Percentiles rank a stretch among this genome's conserved stretches.
These are phyloP conservation scores for Vanrija pseudolonga DNA, from an alignment of 1,284 basidiomycete genomes.

Conservation along the genomic window DNA sequence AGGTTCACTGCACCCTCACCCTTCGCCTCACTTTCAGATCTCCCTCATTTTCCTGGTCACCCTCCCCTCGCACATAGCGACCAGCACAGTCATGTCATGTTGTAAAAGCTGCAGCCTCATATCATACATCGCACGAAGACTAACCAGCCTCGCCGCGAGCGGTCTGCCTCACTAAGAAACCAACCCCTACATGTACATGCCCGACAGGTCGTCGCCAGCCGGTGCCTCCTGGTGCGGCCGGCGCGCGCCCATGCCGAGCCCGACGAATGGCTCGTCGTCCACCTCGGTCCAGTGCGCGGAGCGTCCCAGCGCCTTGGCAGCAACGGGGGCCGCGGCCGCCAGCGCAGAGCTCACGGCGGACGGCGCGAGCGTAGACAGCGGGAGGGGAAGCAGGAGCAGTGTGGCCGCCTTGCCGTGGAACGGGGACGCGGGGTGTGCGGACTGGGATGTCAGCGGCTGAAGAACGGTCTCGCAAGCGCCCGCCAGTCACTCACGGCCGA, in stretches of 20 bases:
- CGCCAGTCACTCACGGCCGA: constrained; percentile 20
- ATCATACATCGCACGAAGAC: not conserved
- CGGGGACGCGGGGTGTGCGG: constrained; percentile 25
- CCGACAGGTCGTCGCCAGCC: constrained; percentile 16
- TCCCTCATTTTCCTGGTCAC: not conserved
- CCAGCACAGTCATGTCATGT: not conserved
- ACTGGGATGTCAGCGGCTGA: constrained; percentile 17
- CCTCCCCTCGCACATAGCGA: no score
- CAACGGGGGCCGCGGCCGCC: not conserved
- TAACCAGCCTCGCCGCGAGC: no score
- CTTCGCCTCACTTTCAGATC: not conserved
- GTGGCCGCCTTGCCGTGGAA: constrained; percentile 1
- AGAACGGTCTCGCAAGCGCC: not conserved
- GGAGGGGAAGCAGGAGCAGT: constrained; percentile 34
- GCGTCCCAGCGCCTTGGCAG: not conserved
- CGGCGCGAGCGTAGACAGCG: constrained; percentile 24
- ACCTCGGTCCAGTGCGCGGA: constrained; percentile 28
- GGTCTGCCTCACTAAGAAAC: not conserved
- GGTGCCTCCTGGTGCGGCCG: not conserved
- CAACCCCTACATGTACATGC: constrained; percentile 36
- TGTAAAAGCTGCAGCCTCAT: not conserved
- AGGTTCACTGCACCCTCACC: no score
- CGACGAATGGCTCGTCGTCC: constrained; percentile 38
- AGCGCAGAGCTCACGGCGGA: constrained; percentile 8
- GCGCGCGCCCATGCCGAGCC: constrained; percentile 31